A percentile compares a stretch with the other conserved stretches of the same genome.
Evolutionary conservation across 2,329 filamentous ascomycete species (phyloP).

Genomic region (Dactylellina drechsleri): DNA sequence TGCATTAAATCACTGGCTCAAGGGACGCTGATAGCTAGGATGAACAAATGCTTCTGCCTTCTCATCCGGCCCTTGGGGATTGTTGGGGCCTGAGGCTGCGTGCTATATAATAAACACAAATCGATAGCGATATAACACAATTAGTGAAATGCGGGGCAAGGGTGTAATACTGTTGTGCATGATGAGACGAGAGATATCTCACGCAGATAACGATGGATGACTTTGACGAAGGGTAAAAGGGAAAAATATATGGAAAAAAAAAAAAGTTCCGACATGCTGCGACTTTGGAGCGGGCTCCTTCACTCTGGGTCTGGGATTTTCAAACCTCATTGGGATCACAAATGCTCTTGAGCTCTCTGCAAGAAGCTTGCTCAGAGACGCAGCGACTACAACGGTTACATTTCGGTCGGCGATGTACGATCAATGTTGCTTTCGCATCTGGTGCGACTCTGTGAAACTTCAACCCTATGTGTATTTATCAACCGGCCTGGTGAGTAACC

Average conservation of each 20-base stretch:
- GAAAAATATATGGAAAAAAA: neutral
- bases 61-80: too few species aligned
- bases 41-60: too few species aligned
- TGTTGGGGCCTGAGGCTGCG: too few species aligned
- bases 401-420: neutral
- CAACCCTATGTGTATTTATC: slow-evolving; percentile 1
- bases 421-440: neutral
- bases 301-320: neutral
- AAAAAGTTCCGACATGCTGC: slow-evolving; percentile 2
- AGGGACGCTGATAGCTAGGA: too few species aligned
- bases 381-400: neutral
- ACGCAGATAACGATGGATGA: too few species aligned
- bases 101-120: too few species aligned
- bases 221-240: too few species aligned
- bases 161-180: too few species aligned
- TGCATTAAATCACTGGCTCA: too few species aligned
- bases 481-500: neutral
- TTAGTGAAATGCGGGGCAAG: too few species aligned
- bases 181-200: too few species aligned
- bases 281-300: neutral
- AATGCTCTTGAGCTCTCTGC: slow-evolving; percentile 11
- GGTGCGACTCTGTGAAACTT: neutral
- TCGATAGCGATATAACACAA: too few species aligned
- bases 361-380: neutral
- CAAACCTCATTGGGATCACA: slow-evolving; percentile 4